Conservation (phyloP, 352 stramenopile species). For the Globisporangium perplexum region DNA sequence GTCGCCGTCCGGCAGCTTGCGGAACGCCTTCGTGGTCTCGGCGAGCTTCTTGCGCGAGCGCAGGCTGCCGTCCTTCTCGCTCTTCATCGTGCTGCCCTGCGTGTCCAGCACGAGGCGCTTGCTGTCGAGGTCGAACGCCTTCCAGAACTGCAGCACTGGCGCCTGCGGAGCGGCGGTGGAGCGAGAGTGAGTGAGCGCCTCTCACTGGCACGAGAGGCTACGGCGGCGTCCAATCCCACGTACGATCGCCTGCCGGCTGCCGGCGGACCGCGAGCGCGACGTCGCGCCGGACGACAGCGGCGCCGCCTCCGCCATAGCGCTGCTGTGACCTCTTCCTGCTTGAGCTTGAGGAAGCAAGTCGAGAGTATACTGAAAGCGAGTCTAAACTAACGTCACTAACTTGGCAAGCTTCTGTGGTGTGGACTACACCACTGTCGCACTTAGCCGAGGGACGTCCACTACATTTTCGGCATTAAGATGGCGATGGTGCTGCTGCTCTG, state of each 20-base stretch:
- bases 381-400: not conserved
- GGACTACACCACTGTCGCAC: not conserved
- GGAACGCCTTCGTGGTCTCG: constrained; percentile 81
- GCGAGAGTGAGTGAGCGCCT: constrained; percentile 2
- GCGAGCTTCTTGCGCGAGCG: constrained; percentile 81
- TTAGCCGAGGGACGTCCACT: no score
- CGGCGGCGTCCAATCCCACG: no score
- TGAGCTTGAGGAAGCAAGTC: not conserved
- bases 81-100: constrained; percentile 77
- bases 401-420: not conserved
- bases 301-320: not conserved
- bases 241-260: constrained; percentile 30
- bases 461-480: no score
- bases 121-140: constrained; percentile 83
- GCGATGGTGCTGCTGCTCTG: not conserved
- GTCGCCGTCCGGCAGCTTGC: constrained; percentile 62
- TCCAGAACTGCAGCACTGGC: constrained; percentile 81
- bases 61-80: constrained; percentile 74
- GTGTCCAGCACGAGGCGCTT: constrained; percentile 76
- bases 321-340: not conserved
- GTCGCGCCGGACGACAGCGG: not conserved
- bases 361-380: not conserved
- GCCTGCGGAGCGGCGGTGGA: constrained; percentile 14
- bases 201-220: no score
- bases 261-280: constrained; percentile 8